These are phyloP conservation scores for Podospora anserina DNA, from an alignment of 495 filamentous ascomycete species.

Conservation along the genomic window DNA sequence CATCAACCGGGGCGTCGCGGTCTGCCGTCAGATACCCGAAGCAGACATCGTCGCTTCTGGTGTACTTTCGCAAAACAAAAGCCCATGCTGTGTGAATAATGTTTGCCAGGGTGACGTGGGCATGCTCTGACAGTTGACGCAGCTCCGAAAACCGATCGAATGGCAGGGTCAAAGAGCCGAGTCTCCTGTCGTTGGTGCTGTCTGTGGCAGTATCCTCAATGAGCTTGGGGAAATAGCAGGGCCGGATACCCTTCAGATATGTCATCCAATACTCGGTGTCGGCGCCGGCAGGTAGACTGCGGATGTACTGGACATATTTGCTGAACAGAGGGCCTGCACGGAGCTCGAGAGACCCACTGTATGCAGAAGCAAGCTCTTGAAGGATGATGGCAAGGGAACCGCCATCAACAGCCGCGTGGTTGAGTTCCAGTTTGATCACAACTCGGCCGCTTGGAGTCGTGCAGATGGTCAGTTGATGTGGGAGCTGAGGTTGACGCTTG, in stretches of 20 bases:
- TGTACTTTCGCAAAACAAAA: conserved; percentile 34
- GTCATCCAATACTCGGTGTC: conserved; percentile 54
- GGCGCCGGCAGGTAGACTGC: conserved; percentile 33
- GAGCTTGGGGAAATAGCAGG: conserved; percentile 50
- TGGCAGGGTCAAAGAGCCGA: conserved; percentile 12
- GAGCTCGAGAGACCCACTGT: conserved; percentile 32
- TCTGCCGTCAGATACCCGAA: conserved; percentile 57
- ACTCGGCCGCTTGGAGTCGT: conserved; percentile 18
- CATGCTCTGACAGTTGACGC: conserved; percentile 21
- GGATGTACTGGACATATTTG: conserved; percentile 51
- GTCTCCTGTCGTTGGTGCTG: background rate
- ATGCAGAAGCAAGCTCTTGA: conserved; percentile 39
- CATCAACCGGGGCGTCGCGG: conserved; percentile 44
- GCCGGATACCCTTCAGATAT: conserved; percentile 47
- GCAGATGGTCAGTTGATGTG: conserved; percentile 28
- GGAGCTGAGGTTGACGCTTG: conserved; percentile 18
- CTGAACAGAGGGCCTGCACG: conserved; percentile 50
- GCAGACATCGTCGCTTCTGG: conserved; percentile 37
- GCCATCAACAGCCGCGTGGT: conserved; percentile 33
- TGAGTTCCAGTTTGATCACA: conserved; percentile 23
- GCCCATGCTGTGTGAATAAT: conserved; percentile 45
- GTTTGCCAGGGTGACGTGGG: conserved; percentile 29
- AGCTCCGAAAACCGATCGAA: conserved; percentile 26
- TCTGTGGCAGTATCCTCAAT: background rate
- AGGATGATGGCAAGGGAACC: conserved; percentile 37